Evolutionary conservation across 371 early-diverging fungal genomes (phyloP).

Genomic region (Actinomortierella ambigua): DNA sequence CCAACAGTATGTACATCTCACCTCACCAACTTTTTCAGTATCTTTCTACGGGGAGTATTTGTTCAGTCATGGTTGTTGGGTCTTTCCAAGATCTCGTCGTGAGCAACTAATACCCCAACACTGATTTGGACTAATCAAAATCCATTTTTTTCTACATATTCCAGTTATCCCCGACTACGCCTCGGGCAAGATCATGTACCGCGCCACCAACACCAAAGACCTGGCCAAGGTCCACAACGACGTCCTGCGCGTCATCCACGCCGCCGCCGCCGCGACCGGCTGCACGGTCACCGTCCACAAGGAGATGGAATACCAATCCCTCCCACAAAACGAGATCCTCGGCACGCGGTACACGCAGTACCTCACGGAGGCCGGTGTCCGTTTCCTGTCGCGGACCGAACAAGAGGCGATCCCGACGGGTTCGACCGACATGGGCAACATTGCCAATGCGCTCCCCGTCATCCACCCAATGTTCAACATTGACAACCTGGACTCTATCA

Average conservation of each 20-base stretch:
- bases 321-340: conserved; percentile 60
- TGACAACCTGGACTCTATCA: conserved; percentile 42
- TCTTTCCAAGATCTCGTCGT: too few species aligned
- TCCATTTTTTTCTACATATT: conserved; percentile 14
- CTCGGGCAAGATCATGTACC: conserved; percentile 56
- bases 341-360: conserved; percentile 58
- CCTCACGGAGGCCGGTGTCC: conserved; percentile 52
- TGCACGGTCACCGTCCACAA: conserved; percentile 61
- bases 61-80: too few species aligned
- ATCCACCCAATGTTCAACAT: conserved; percentile 60
- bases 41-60: neutral
- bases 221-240: conserved; percentile 53
- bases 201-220: conserved; percentile 55
- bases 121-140: too few species aligned
- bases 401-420: conserved; percentile 52
- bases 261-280: conserved; percentile 70
- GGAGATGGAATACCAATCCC: conserved; percentile 54
- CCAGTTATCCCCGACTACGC: conserved; percentile 68
- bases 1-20: conserved; percentile 52
- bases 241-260: conserved; percentile 62
- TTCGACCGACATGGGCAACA: conserved; percentile 81
- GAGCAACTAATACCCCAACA: too few species aligned
- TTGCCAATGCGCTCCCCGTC: conserved; percentile 53
- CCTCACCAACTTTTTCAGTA: conserved; percentile 1
- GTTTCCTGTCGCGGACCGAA: conserved; percentile 40